phyloP scores from a whole-genome alignment of 805 yeast species.

The baker's yeast (Saccharomyces cerevisiae) region DNA sequence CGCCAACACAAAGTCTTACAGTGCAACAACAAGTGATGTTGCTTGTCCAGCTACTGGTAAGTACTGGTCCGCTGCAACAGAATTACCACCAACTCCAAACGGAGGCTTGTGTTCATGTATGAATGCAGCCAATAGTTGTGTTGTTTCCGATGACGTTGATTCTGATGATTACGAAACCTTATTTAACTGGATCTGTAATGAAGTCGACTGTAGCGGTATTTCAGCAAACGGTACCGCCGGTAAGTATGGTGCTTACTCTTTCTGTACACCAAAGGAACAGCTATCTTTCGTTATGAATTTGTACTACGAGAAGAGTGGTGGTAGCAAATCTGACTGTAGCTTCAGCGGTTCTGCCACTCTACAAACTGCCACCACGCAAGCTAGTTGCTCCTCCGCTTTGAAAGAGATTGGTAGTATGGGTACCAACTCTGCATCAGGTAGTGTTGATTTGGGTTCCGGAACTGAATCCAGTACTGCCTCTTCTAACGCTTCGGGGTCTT shows the following conservation, averaged over 20 bases:
- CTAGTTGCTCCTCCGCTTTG: slow-evolving; percentile 49
- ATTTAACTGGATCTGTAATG: slow-evolving; percentile 50
- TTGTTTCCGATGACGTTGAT: slow-evolving; percentile 46
- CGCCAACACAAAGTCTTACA: slow-evolving; percentile 33
- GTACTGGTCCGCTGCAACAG: slow-evolving; percentile 60
- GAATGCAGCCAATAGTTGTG: slow-evolving; percentile 48
- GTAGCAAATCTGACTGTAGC: slow-evolving; percentile 47
- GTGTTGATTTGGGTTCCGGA: slow-evolving; percentile 27
- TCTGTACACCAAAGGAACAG: slow-evolving; percentile 59
- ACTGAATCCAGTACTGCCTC: slow-evolving; percentile 17
- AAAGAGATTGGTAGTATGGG: slow-evolving; percentile 65
- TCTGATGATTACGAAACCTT: slow-evolving; percentile 51
- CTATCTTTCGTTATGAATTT: slow-evolving; percentile 57
- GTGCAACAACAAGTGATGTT: slow-evolving; percentile 39
- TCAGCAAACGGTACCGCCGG: slow-evolving; percentile 56
- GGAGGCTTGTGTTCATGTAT: slow-evolving; percentile 57
- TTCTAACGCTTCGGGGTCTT: slow-evolving; percentile 24
- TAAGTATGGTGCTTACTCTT: slow-evolving; percentile 62
- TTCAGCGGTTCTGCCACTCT: slow-evolving; percentile 62
- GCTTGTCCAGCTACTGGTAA: slow-evolving; percentile 52
- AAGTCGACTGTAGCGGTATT: slow-evolving; percentile 53
- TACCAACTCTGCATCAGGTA: slow-evolving; percentile 46
- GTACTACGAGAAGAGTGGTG: slow-evolving; percentile 47
- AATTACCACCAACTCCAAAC: slow-evolving; percentile 74
- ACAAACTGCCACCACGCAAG: slow-evolving; percentile 39